Evolutionary conservation across 345 rosid genomes (phyloP), one percentile per base, ranked within the genome.

Genomic region (Melastoma malabathricum): DNA sequence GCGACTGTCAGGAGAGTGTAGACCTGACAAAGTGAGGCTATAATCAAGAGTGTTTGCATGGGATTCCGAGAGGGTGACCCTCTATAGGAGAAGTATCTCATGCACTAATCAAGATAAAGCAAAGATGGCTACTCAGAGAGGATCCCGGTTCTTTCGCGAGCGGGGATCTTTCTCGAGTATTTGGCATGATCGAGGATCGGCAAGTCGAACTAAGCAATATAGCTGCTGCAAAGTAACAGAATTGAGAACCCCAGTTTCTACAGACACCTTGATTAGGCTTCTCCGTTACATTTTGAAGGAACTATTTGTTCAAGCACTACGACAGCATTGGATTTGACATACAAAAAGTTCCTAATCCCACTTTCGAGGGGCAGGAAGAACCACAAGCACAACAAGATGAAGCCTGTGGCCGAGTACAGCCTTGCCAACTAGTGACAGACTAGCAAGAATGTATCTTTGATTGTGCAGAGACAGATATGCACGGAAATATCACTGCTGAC

Each of bases 51-150:
- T 82, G 95, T 75, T 74, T 84, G 75, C 84, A 72, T 27, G 80
- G 75, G 62, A 63, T 66, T 22, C 96, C 82, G 9, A 84, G 84
- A 47, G 82, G 82, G 59, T 75, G 95, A 43, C 98, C 95, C 17
- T 72, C 79, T 1, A 87, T 87, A 1, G 79, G 78, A 31, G 98
- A 84, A 67, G 87, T 87, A 15, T 84, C 88, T 0, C 90, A 79
- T 72, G 89, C 77, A 20, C 72, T 92, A 64, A 55, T 73, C 48
- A 87, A 72, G 75, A 79, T 92, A 62, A 81, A 80, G 56, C 88
- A 77, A 57, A 62, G 76, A 31, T 69, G 48, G 55, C 62, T 65
- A 0, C 54, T 19, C 0, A 74, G 43, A 64, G 66, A 72, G 46
- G 79, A 71, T 23, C 59, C 66, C 0, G 59, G 59, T 60, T 78